Evolutionary conservation across 31 red algal species (phyloP), one percentile per base, ranked within the genome.

Genomic region (Porphyra umbilicalis): DNA sequence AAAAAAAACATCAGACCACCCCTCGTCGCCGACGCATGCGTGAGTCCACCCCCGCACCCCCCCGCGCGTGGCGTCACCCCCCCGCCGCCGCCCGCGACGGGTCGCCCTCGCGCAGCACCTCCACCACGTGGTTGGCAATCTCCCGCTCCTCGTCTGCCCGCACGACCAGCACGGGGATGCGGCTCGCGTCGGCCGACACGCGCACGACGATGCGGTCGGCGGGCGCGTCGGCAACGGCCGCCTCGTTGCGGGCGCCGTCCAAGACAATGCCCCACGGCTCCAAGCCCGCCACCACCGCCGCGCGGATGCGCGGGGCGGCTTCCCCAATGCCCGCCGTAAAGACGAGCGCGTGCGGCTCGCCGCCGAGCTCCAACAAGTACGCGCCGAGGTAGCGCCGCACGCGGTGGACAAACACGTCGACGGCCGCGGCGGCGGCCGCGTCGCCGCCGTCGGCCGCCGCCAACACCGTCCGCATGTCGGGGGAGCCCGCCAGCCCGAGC

Each of bases 341-440:
- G 11, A 37, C 80, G 10, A 82, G 34, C 35, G n/a, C 80, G 57
- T 82, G 34, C 36, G 35, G 11, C 10, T 82, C 15, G 2, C 80
- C 80, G 13, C 35, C 57, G 8, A 82, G 36, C 1, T 67, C 35
- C 6, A 82, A 1, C 33, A 82, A 15, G 80, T 82, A 82, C 10
- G 80, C 80, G 33, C 80, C 80, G 1, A 82, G 80, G 80, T 82
- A 82, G 34, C 35, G 32, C 15, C 80, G 39, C 13, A 82, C 36
- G 3, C 80, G 80, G 57, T 74, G 42, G 33, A 82, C 80, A 16
- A 42, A 39, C 57, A 32, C 57, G 35, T 74, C 33, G 31, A 38
- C 2, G 4, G 80, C 80, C 16, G 20, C 15, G 34, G 15, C 29
- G 80, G 80, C 39, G 33, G 32, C 36, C 15, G 32, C 16, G 35